Base-by-base conservation (phyloP, 1,284 basidiomycete species). In the Sporisorium sorghi region DNA sequence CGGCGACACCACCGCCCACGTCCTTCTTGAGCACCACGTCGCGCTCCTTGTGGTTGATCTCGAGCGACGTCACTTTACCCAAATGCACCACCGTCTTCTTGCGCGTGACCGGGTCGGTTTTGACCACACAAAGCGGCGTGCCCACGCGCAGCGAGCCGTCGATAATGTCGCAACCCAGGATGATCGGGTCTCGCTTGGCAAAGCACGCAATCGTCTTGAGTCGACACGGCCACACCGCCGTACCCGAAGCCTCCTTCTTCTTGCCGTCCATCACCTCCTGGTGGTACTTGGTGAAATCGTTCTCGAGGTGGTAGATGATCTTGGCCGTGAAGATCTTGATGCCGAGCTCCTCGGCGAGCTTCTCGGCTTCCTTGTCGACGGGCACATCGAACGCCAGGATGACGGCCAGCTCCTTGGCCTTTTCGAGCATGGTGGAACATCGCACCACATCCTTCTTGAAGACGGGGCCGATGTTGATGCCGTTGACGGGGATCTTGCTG, bases 221-320 rank as follows among this genome's bases (percentile, higher is more conserved):
- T 65, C 93, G 89, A 85, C 94, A 96, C 0, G 97, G 97, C 95
- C 96, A 99, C 24, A 99, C 92, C 35, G 97, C 97, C 77, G 92
- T 92, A 15, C 93, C 93, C 1, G 95, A 93, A 1, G 95, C 94
- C 84, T 96, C 96, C 80, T 88, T 90, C 64, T 93, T 89, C 86
- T 94, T 95, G n/a, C 92, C 93, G 85, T 97, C 97, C 73, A 88
- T 88, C 59, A 99, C 94, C 86, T 95, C 92, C 66, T 89, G 88
- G 85, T 97, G 96, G 86, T 99, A 98, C n/a, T 91, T 92, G 50
- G 91, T 97, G 87, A 99, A 99, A 26, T 93, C 90, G 84, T 99
- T 97, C 85, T 99, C 98, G 61, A 99, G 87, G 85, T 99, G 97
- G 86, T 99, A 99, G 81, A 99, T 99, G 85, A 99, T 98, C 83